These are phyloP conservation scores for Curvularia sp. DNA, from an alignment of 2,329 filamentous ascomycete genomes.

Conservation along the genomic window DNA sequence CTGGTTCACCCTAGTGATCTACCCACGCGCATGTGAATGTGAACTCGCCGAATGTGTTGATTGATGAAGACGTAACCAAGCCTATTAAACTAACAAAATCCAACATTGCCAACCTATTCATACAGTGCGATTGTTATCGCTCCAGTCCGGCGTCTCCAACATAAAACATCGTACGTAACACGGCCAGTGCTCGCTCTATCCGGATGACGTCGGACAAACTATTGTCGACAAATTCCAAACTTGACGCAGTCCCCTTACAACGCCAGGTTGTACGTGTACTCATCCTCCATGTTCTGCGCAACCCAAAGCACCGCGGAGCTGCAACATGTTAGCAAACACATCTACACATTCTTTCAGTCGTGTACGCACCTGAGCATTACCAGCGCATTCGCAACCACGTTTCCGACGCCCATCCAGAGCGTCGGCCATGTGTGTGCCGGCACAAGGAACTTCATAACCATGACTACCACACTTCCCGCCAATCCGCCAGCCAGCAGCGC, in stretches of 20 bases:
- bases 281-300: conserved; percentile 75
- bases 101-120: conserved; percentile 3
- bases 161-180: background rate
- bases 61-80: background rate
- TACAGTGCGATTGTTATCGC: conserved; percentile 13
- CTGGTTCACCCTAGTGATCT: background rate
- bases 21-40: background rate
- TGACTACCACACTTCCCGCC: conserved; percentile 70
- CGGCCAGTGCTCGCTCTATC: background rate
- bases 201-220: background rate
- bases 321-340: conserved; percentile 29
- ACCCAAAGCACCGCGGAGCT: conserved; percentile 72
- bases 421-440: conserved; percentile 65
- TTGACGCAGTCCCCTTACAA: conserved; percentile 45
- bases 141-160: background rate
- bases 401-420: conserved; percentile 71
- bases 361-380: conserved; percentile 69
- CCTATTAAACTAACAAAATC: background rate
- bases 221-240: background rate
- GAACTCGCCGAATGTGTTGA: conserved; percentile 1
- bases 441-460: conserved; percentile 72
- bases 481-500: conserved; percentile 72
- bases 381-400: conserved; percentile 68
- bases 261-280: conserved; percentile 73
- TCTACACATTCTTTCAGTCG: background rate